These are phyloP conservation scores for Pleurostoma richardsiae DNA, from an alignment of 2,329 filamentous ascomycete species.

Conservation along the genomic window DNA sequence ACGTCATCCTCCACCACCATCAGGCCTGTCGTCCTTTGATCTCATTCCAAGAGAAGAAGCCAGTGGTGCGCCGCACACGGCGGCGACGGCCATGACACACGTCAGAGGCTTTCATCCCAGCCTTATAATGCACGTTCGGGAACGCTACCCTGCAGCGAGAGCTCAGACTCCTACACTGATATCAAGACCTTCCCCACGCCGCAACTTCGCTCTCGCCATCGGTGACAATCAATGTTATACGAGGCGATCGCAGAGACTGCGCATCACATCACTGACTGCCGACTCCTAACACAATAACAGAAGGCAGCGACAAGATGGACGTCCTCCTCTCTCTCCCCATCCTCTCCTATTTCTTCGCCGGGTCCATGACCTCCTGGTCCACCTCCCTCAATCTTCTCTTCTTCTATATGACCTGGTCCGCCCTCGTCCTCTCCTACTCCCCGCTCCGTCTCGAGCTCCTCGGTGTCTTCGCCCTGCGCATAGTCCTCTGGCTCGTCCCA, in stretches of 20 bases:
- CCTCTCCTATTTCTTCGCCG: constrained; percentile 61
- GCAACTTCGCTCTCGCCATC: too few species aligned
- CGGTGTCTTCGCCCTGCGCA: constrained; percentile 61
- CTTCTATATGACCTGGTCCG: constrained; percentile 88
- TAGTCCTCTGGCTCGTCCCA: constrained; percentile 68
- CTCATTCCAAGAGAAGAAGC: too few species aligned
- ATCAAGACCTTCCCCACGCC: too few species aligned
- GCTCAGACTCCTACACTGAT: too few species aligned
- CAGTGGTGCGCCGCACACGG: too few species aligned
- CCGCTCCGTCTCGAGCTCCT: constrained; percentile 71
- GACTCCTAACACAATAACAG: neutral
- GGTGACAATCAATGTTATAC: neutral
- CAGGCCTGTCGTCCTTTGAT: too few species aligned
- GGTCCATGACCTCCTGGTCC: constrained; percentile 60
- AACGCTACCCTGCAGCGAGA: too few species aligned
- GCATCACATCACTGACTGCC: neutral
- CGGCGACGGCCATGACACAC: too few species aligned
- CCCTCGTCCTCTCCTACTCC: constrained; percentile 71
- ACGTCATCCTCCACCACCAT: too few species aligned
- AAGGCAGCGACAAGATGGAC: constrained; percentile 42
- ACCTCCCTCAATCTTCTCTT: constrained; percentile 82
- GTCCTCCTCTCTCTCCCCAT: constrained; percentile 68
- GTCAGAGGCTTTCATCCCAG: too few species aligned
- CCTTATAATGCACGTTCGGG: too few species aligned
- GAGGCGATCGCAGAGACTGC: neutral